Evolutionary conservation across 495 filamentous ascomycete species (phyloP), one percentile per base, ranked within the genome.

Genomic region (Aspergillus leporis): DNA sequence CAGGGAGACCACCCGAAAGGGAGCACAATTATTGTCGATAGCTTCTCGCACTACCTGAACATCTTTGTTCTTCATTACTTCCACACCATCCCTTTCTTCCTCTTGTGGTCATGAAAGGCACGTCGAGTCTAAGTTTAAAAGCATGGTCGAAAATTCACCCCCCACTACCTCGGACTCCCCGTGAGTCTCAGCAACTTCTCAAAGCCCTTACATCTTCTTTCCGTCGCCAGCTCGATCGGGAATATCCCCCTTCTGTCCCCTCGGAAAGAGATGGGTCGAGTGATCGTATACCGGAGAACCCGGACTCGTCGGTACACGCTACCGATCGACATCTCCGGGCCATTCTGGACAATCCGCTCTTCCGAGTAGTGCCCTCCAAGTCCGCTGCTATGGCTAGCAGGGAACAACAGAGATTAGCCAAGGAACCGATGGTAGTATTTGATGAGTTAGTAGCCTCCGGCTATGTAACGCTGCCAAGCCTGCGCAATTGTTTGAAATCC

Each of bases 121-220:
- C 72, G 4, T 60, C 68, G 0, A 66, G 69, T 30, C 64, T 75
- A 31, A 64, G 65, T 32, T 72, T 86, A 59, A 83, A 74, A 61
- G 65, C 69, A 51, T 85, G 61, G 78, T 81, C 82, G 3, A 86
- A 84, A 62, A 81, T 93, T 47, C 87, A 93, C 64, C 87, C 83
- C 18, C 89, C 88, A 19, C 77, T 90, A 3, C 87, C 88, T 3
- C 76, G 91, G 21, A 83, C 76, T 50, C 75, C 75, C 7, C 83
- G 80, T 63, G 84, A 92, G 61, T 87, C 87, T 30, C 77, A 86
- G 61, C 82, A 85, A 60, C 78, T 95, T 2, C 84, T 92, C 55
- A 77, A 82, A 25, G 77, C 82, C 54, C 82, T 95, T 58, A 92
- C 88, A 18, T 76, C 79, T 5, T 92, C 89, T n/a, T 95, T 95